A percentile compares a stretch with the other conserved stretches of the same genome.
Evolutionary conservation across 1,284 basidiomycete species (phyloP).

Genomic region (Polyporus tsugae): DNA sequence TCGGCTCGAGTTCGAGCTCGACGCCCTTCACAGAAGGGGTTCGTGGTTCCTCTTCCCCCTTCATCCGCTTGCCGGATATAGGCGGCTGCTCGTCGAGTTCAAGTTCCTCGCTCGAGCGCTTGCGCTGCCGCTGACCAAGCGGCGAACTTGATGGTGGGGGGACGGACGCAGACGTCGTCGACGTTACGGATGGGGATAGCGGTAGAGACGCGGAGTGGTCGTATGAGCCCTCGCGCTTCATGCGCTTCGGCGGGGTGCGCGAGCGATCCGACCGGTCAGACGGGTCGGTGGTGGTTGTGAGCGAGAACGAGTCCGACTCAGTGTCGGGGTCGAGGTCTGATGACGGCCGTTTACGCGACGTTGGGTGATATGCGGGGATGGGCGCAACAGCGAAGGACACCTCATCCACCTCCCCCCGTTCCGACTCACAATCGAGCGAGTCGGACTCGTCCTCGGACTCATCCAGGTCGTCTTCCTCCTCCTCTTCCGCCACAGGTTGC

Average conservation of each 20-base stretch:
- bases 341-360: slow-evolving; percentile 35
- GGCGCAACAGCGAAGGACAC: slow-evolving; percentile 28
- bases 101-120: slow-evolving; percentile 42
- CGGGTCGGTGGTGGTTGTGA: slow-evolving; percentile 18
- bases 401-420: slow-evolving; percentile 29
- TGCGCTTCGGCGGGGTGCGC: slow-evolving; percentile 45
- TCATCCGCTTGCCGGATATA: slow-evolving; percentile 24
- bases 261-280: slow-evolving; percentile 23
- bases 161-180: slow-evolving; percentile 6
- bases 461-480: slow-evolving; percentile 33
- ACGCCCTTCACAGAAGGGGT: slow-evolving; percentile 10
- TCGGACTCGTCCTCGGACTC: slow-evolving; percentile 31
- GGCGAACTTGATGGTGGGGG: slow-evolving; percentile 31
- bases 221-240: slow-evolving; percentile 39
- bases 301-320: slow-evolving; percentile 21
- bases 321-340: slow-evolving; percentile 34
- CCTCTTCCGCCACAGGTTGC: slow-evolving; percentile 27
- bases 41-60: slow-evolving; percentile 13
- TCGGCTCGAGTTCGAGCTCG: slow-evolving; percentile 8
- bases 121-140: slow-evolving; percentile 30
- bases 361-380: slow-evolving; percentile 24
- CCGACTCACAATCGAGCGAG: slow-evolving; percentile 35
- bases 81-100: slow-evolving; percentile 27
- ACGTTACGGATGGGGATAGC: neutral
- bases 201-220: slow-evolving; percentile 30